Conservation (phyloP, 345 rosid species). For the Brassica rapa region DNA sequence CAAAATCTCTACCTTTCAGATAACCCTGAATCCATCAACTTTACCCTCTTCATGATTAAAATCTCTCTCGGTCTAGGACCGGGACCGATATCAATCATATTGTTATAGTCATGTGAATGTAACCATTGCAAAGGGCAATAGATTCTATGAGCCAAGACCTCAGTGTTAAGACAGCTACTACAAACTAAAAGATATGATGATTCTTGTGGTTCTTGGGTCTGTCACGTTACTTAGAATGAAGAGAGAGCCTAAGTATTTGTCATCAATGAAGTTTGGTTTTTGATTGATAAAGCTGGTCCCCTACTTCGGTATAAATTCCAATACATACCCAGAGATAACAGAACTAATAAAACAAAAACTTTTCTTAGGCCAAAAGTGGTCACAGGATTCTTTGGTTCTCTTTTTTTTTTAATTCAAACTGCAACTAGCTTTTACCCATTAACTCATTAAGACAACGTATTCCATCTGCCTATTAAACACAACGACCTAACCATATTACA, state of each 20-base stretch:
- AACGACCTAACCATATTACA: slow-evolving; percentile 36
- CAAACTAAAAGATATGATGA: slow-evolving; percentile 28
- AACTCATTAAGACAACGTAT: slow-evolving; percentile 34
- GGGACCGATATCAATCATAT: slow-evolving; percentile 27
- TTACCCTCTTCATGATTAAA: slow-evolving; percentile 37
- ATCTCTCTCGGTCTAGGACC: slow-evolving; percentile 15
- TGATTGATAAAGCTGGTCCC: slow-evolving; percentile 42
- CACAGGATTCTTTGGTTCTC: slow-evolving; percentile 45
- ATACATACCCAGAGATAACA: slow-evolving; percentile 34
- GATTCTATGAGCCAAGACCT: slow-evolving; percentile 22
- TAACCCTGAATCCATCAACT: slow-evolving; percentile 27
- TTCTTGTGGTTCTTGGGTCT: slow-evolving; percentile 41
- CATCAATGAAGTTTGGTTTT: slow-evolving; percentile 40
- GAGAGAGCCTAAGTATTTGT: slow-evolving; percentile 25
- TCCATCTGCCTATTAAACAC: slow-evolving; percentile 34
- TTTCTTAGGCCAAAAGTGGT: slow-evolving; percentile 31
- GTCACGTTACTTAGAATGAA: slow-evolving; percentile 36
- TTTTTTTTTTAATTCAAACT: slow-evolving; percentile 28
- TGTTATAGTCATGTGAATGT: slow-evolving; percentile 20
- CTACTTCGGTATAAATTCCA: slow-evolving; percentile 36
- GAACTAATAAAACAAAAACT: slow-evolving; percentile 20
- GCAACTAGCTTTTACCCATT: slow-evolving; percentile 14
- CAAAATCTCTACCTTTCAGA: slow-evolving; percentile 32
- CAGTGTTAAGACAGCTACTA: slow-evolving; percentile 31
- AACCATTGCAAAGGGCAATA: slow-evolving; percentile 19